Evolutionary conservation across 2,329 filamentous ascomycete species (phyloP), one percentile per base, ranked within the genome.

Genomic region (Exophiala bonariae): DNA sequence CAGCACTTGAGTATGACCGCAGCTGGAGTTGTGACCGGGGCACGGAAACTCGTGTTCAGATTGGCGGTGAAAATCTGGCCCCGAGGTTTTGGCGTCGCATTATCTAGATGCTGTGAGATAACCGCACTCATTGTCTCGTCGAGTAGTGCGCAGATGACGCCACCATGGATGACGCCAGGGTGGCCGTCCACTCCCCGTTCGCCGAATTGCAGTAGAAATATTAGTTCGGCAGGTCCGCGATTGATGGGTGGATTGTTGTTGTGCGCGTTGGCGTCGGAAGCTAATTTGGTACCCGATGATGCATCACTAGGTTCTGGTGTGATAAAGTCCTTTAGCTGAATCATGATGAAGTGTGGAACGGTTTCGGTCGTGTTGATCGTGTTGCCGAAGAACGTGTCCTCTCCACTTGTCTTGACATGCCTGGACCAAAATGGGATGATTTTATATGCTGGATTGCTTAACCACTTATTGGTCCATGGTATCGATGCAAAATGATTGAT

Each of bases 71-170:
- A 46, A 28, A 35, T 22, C 23, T 26, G 23, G 11, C 23, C 23
- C 23, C 11, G 6, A 11, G 23, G 23, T 35, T 10, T 43, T 23
- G 20, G 32, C 3, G 11, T 14, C 6, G 35, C 35, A 20, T 37
- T 19, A 17, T 20, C 17, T 13, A 37, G n/a, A 23, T 65, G 62
- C 19, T 60, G 44, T 30, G 60, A 57, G 18, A 69, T 61, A 5
- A 63, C 61, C 13, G 67, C 48, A 2, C 66, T 68, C 67, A 72
- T 70, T 10, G 65, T 59, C 55, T 73, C 70, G 44, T 73, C 70
- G 19, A 73, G 60, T 16, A 70, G 32, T 2, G 66, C 66, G 14
- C 67, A 64, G 3, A 67, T 51, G 14, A 70, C 53, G 11, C 68
- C 69, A 2, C 68, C 69, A 41, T 71, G 69, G n/a, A 62, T 63